Evolutionary conservation across 1,284 basidiomycete species (phyloP), one percentile per base, ranked within the genome.

Genomic region (Neolentinus lepideus): DNA sequence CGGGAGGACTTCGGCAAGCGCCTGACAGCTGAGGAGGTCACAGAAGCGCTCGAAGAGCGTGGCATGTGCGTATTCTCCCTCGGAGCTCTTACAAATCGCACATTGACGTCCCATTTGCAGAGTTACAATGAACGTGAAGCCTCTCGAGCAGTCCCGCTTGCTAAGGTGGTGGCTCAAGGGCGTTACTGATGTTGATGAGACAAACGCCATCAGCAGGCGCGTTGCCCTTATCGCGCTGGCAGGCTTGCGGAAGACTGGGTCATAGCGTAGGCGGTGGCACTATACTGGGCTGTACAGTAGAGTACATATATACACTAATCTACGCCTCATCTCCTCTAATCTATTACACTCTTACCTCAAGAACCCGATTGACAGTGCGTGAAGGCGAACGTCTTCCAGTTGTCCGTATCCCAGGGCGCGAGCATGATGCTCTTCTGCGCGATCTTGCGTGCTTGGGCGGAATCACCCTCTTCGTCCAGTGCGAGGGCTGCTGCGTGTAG

Each of bases 361-460:
- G 12, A 11, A 3, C 3, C 27, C 47, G 47, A 10, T 12, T 60
- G 63, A 56, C 70, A 67, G 55, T 70, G 74, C 57, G 81, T 76
- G 66, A 77, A 81, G 14, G 80, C 83, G 55, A 90, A 65, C 22
- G 77, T 74, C 59, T 75, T 69, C 89, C 90, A 91, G 54, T 74
- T 78, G 27, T 68, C 67, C 53, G 64, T 52, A 26, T 82, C 76
- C 69, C 80, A 85, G 1, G 91, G 91, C 14, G 78, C 73, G 43
- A 91, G 70, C 75, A 85, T 78, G 47, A 92, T 74, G 1, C 81
- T 82, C 62, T 80, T 82, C 67, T 91, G 86, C 9, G 84, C 81
- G 45, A 74, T 71, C 33, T 64, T 69, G 36, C 73, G 61, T 0
- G 79, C 77, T 14, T 62, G 66, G 36, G 61, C 56, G 54, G 16